These are phyloP conservation scores for Marasmius fiardii DNA, from an alignment of 1,284 basidiomycete genomes.

Conservation along the genomic window DNA sequence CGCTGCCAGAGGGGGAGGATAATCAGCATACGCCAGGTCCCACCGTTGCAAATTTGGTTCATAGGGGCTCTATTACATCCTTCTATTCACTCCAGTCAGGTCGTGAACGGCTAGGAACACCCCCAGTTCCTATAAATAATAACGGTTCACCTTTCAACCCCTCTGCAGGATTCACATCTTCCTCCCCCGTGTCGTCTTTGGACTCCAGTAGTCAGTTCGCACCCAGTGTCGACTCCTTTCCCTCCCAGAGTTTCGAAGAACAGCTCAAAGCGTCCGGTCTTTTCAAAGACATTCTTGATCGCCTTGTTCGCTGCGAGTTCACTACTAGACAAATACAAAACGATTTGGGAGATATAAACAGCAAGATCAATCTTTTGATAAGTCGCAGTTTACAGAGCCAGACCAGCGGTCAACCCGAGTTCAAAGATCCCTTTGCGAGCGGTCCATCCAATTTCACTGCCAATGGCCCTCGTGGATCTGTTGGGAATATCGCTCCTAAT, in stretches of 20 bases:
- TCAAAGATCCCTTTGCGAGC: constrained; percentile 73
- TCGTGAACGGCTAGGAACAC: constrained; percentile 27
- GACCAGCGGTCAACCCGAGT: constrained; percentile 54
- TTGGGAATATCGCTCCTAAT: constrained; percentile 66
- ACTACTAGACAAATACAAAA: constrained; percentile 71
- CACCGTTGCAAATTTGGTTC: constrained; percentile 25
- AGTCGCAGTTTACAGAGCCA: constrained; percentile 52
- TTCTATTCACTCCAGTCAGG: constrained; percentile 31
- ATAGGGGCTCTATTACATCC: constrained; percentile 26
- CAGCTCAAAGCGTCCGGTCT: constrained; percentile 72
- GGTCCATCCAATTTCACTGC: constrained; percentile 28
- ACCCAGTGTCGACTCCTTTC: constrained; percentile 37
- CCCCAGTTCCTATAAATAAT: constrained; percentile 32
- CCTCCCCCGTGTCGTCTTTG: constrained; percentile 74
- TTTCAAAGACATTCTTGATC: constrained; percentile 74
- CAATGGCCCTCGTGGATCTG: constrained; percentile 55
- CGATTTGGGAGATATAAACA: constrained; percentile 69
- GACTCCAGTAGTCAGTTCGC: constrained; percentile 66
- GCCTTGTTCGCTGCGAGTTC: constrained; percentile 69
- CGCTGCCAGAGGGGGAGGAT: constrained; percentile 55
- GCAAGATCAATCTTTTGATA: constrained; percentile 74
- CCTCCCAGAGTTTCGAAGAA: constrained; percentile 51
- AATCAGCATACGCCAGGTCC: constrained; percentile 24
- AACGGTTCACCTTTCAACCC: constrained; percentile 34
- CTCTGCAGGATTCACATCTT: constrained; percentile 47